phyloP scores from a whole-genome alignment of 495 filamentous ascomycete genomes.

The Tuber microsphaerosporum region DNA sequence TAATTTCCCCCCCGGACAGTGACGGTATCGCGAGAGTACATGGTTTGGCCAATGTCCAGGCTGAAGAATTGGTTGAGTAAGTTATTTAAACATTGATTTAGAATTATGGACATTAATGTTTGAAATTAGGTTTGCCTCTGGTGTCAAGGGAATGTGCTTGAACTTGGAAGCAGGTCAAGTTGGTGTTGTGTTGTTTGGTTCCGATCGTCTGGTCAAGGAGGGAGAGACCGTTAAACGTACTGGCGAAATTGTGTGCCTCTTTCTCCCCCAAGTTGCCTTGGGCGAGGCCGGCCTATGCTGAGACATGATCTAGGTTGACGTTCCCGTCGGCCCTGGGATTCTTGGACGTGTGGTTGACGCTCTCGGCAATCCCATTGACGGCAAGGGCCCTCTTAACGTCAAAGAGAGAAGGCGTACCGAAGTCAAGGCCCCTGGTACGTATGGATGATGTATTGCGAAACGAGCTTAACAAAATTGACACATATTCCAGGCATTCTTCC shows the following conservation, averaged over 20 bases:
- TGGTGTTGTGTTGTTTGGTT: slow-evolving; percentile 99
- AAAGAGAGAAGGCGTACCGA: slow-evolving; percentile 91
- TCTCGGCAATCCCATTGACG: slow-evolving; percentile 97
- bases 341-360: slow-evolving; percentile 98
- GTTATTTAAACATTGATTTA: slow-evolving; percentile 44
- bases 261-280: slow-evolving; percentile 20
- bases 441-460: background rate
- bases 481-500: slow-evolving; percentile 68
- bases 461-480: slow-evolving; percentile 3
- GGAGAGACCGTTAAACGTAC: slow-evolving; percentile 99
- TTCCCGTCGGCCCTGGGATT: slow-evolving; percentile 85
- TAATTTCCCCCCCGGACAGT: slow-evolving; percentile 49
- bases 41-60: slow-evolving; percentile 99
- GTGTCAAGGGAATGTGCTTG: slow-evolving; percentile 99
- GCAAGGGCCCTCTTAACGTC: slow-evolving; percentile 92
- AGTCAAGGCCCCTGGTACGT: slow-evolving; percentile 73
- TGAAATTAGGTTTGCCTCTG: slow-evolving; percentile 79
- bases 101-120: slow-evolving; percentile 14
- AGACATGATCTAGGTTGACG: slow-evolving; percentile 67
- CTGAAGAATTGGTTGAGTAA: slow-evolving; percentile 99
- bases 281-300: slow-evolving; percentile 22
- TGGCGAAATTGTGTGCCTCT: slow-evolving; percentile 79
- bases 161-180: slow-evolving; percentile 99
- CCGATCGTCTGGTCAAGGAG: slow-evolving; percentile 98
- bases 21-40: slow-evolving; percentile 99